A percentile compares a stretch with the other conserved stretches of the same genome.
phyloP scores from a whole-genome alignment of 73 alveolate genomes.

The Tetrahymena borealis region DNA sequence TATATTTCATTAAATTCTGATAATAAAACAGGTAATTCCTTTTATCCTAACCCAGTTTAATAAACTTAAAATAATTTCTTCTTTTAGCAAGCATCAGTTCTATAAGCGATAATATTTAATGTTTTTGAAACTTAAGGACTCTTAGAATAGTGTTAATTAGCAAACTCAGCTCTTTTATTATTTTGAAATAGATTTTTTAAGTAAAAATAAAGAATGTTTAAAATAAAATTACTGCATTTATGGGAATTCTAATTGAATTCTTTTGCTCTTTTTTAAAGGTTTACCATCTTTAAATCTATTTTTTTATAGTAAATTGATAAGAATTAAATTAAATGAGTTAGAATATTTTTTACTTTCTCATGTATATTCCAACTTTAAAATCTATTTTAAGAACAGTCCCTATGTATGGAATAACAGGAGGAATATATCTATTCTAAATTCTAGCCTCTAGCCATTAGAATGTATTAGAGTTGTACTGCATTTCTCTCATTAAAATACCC shows the following conservation, averaged over 20 bases:
- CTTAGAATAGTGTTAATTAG: not conserved
- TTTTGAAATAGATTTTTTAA: not conserved
- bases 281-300: not conserved
- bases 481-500: not conserved
- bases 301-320: no score
- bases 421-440: not conserved
- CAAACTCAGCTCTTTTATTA: not conserved
- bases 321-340: no score
- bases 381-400: not conserved
- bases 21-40: conserved; percentile 13
- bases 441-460: not conserved
- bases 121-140: conserved; percentile 6
- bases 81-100: not conserved
- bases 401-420: not conserved
- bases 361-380: not conserved
- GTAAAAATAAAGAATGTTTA: not conserved
- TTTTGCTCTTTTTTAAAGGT: not conserved
- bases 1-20: conserved; percentile 5
- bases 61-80: not conserved
- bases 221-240: not conserved
- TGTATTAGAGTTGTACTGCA: not conserved
- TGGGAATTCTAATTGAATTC: not conserved
- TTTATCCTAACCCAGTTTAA: not conserved
- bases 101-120: not conserved
- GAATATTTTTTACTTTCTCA: not conserved